Base-by-base conservation (phyloP, 768 basidiomycete genomes). In the Auriscalpium orientale region DNA sequence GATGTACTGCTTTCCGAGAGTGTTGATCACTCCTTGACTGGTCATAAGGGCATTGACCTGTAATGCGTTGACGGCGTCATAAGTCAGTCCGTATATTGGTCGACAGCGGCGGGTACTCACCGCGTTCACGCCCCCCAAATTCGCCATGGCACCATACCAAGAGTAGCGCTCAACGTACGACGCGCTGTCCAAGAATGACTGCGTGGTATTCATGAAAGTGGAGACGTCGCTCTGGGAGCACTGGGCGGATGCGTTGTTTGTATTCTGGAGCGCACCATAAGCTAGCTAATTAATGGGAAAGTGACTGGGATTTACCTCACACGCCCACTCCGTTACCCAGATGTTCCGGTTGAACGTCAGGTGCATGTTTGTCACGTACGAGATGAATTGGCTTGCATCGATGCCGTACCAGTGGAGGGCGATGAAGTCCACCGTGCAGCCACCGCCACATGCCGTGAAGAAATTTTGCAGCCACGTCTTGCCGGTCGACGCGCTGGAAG, bases 271-370 rank as follows among this genome's bases (percentile, higher is more conserved):
- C 54, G n/a, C 28, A 28, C 2, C 28, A 28, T 28, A 2, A 2
- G 28, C n/a, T n/a, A n/a, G n/a, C 28, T 28, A 28, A 7, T 28
- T 5, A 28, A 28, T 28, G 5, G 7, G 28, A 28, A 28, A 28
- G 7, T 5, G 28, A 28, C 7, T 5, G 21, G 45, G 49, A 59
- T 3, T 28, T 33, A 70, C 68, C 65, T 71, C 78, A 59, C 79
- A 80, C 1, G 78, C 77, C 79, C 79, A 82, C 62, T 83, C 83
- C 1, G 82, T 84, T 0, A 83, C 75, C 82, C 81, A 83, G 15
- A 83, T 65, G 4, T 80, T 76, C 37, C 68, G 68, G 53, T 80
- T 69, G 66, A 82, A 84, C 7, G 78, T 77, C 10, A 71, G 54
- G 61, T 81, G 72, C 60, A 76, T 81, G 64, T 81, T 76, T 49